Base-by-base conservation (phyloP, 768 basidiomycete species). In the Mycena leptocephala region DNA sequence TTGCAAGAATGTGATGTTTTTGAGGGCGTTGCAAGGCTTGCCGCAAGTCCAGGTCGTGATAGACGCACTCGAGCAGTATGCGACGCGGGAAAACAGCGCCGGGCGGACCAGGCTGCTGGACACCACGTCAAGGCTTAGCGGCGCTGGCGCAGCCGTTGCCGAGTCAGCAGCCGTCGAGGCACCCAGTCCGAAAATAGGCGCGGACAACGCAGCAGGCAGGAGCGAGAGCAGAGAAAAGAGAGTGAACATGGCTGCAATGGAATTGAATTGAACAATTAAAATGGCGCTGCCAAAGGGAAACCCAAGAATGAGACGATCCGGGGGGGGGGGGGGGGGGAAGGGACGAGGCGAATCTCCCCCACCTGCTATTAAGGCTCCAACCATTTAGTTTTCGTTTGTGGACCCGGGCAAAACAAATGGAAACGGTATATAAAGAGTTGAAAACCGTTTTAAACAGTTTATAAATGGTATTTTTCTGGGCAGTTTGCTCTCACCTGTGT, bases 61-160 rank as follows among this genome's bases (percentile, higher is more conserved):
- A 2, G 81, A 76, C 2, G 62, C 80, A 13, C 80, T 81, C 20
- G 83, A 79, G 79, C 87, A 89, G 75, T 88, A 89, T 39, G 83
- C 85, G 22, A 85, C 82, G 2, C 84, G 86, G 10, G 77, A 75
- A 75, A 88, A 88, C 39, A 81, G 79, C 5, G 86, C 86, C 6
- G 86, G 84, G 5, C 85, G 83, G 3, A 82, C 43, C 33, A 76
- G 43, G 24, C 51, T 76, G 67, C 58, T 70, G 28, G 72, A 55
- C 5, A 58, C 70, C 3, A 39, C 43, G 11, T 18, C 28, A 7
- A 71, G 53, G 1, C 64, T 59, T 7, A 76, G 20, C 8, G 75
- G n/a, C 5, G 69, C 33, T 1, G 75, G 20, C 2, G 55, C 18
- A 0, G n/a, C 56, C 13, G 75, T 62, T 11, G 35, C 65, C 10